Percentiles rank a stretch among this genome's conserved stretches.
Evolutionary conservation across 179 eudicot genomes (phyloP).

Genomic region (Pouteria campechiana): DNA sequence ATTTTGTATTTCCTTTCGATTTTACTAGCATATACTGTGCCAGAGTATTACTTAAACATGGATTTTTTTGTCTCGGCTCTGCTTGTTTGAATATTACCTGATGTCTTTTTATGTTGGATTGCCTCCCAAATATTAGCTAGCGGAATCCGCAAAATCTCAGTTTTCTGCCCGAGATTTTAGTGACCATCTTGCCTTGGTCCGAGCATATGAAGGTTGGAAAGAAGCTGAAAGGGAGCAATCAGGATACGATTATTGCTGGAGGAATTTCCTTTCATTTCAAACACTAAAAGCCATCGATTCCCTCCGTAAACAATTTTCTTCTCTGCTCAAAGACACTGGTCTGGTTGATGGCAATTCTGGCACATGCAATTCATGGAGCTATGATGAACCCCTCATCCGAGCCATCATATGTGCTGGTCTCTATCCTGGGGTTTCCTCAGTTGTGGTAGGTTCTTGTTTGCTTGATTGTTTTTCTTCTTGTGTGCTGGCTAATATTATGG

Average conservation of each 20-base stretch:
- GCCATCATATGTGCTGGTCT: slow-evolving; percentile 75
- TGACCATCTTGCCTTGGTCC: slow-evolving; percentile 77
- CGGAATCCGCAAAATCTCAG: slow-evolving; percentile 80
- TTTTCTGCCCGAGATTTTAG: slow-evolving; percentile 58
- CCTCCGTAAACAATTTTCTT: slow-evolving; percentile 52
- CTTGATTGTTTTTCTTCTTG: not conserved
- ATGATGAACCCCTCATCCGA: slow-evolving; percentile 49
- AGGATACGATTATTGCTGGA: slow-evolving; percentile 80
- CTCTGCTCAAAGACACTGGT: slow-evolving; percentile 57
- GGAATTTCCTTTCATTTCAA: slow-evolving; percentile 60
- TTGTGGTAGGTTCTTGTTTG: slow-evolving; percentile 69
- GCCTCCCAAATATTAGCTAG: slow-evolving; percentile 34
- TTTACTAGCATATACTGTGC: no score
- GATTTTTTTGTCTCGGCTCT: no score
- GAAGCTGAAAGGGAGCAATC: slow-evolving; percentile 48
- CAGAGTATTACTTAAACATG: no score
- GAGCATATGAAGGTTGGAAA: slow-evolving; percentile 81
- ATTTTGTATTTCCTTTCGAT: no score
- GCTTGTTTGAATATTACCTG: no score
- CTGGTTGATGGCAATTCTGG: slow-evolving; percentile 51
- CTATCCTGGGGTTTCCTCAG: slow-evolving; percentile 76
- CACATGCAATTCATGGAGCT: slow-evolving; percentile 41
- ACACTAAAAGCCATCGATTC: slow-evolving; percentile 85
- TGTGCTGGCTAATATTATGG: not conserved
- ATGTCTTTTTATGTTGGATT: no score